A percentile compares a stretch with the other conserved stretches of the same genome.
These are phyloP conservation scores for Epichloe hybrida DNA, from an alignment of 2,329 filamentous ascomycete genomes.

Conservation along the genomic window DNA sequence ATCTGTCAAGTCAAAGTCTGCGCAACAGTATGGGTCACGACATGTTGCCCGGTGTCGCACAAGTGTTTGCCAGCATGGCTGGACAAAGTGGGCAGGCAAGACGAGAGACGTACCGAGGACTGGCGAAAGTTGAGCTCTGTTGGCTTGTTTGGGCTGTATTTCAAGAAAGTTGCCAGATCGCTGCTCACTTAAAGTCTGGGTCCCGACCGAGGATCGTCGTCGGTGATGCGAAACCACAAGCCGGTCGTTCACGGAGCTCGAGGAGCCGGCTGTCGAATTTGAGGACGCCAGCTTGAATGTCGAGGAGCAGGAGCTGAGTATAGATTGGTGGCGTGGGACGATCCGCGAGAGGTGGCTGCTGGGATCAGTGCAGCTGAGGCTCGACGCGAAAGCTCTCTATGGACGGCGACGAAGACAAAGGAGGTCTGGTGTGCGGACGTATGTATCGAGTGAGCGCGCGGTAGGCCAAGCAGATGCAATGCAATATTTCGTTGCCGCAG, in stretches of 20 bases:
- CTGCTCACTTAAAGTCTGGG: conserved; percentile 17
- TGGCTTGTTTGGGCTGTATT: conserved; percentile 17
- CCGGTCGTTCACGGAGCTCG: conserved; percentile 38
- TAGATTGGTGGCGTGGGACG: not conserved
- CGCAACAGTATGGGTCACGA: conserved; percentile 7
- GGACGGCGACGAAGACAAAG: not conserved
- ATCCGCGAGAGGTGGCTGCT: not conserved
- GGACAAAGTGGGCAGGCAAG: not conserved
- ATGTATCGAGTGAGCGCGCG: too few relatives aligned
- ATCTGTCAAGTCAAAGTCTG: conserved; percentile 12
- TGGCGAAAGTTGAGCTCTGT: conserved; percentile 30
- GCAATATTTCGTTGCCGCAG: too few relatives aligned
- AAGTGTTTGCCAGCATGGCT: not conserved
- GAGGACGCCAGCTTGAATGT: conserved; percentile 36
- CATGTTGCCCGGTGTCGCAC: conserved; percentile 1
- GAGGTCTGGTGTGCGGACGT: not conserved
- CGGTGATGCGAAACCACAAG: conserved; percentile 34
- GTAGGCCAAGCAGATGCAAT: too few relatives aligned
- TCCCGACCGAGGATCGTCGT: conserved; percentile 32
- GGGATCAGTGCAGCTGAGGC: not conserved
- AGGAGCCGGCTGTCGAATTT: conserved; percentile 36
- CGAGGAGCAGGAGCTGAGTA: conserved; percentile 7
- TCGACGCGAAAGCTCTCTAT: not conserved
- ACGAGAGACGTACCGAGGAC: conserved; percentile 38
- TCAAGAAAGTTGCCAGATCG: conserved; percentile 18